Conservation (phyloP, 2,329 filamentous ascomycete genomes). For the Cadophora luteo-olivacea region DNA sequence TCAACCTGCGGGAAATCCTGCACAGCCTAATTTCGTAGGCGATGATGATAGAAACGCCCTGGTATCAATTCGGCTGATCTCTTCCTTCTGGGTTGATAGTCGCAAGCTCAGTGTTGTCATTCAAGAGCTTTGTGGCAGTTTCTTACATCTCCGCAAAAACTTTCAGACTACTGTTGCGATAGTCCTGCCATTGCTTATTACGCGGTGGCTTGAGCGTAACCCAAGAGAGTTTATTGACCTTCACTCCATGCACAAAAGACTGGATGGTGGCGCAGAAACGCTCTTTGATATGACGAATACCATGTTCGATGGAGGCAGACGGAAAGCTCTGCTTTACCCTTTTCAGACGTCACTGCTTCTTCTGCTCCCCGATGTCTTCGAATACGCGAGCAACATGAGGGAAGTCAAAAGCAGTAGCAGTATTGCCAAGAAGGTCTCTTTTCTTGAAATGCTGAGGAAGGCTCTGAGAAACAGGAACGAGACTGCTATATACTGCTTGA, state of each 20-base stretch:
- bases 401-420: slow-evolving; percentile 64
- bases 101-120: slow-evolving; percentile 66
- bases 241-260: slow-evolving; percentile 63
- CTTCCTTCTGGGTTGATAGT: slow-evolving; percentile 69
- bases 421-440: slow-evolving; percentile 70
- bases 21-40: slow-evolving; percentile 32
- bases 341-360: slow-evolving; percentile 68
- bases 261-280: slow-evolving; percentile 71
- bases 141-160: slow-evolving; percentile 68
- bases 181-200: slow-evolving; percentile 67
- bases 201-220: slow-evolving; percentile 69
- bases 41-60: slow-evolving; percentile 51
- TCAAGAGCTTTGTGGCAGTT: slow-evolving; percentile 71
- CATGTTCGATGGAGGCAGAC: slow-evolving; percentile 62
- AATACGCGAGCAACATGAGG: slow-evolving; percentile 71
- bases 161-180: slow-evolving; percentile 70
- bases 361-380: slow-evolving; percentile 71
- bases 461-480: slow-evolving; percentile 69
- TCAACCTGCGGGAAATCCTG: slow-evolving; percentile 35
- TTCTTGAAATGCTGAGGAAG: slow-evolving; percentile 69
- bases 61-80: slow-evolving; percentile 63
- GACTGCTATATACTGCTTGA: slow-evolving; percentile 69
- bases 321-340: slow-evolving; percentile 63
- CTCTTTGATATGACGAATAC: slow-evolving; percentile 73
- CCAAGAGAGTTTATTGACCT: slow-evolving; percentile 69